Conservation (phyloP, 768 basidiomycete species). For the Crassisporium funariophilum region DNA sequence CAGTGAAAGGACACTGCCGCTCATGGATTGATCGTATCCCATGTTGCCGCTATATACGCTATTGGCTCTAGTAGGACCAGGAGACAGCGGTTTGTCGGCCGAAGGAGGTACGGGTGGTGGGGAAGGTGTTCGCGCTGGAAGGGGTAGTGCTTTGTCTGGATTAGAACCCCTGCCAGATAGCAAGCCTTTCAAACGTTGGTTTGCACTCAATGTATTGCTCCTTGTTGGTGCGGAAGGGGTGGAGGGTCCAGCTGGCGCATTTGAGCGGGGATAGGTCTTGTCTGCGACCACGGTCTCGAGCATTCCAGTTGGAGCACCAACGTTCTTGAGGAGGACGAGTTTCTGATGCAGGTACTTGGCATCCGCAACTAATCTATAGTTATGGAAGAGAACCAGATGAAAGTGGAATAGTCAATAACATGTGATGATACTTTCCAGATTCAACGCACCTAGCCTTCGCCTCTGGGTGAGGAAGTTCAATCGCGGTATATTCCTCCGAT, state of each 20-base stretch:
- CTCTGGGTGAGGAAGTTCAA: conserved; percentile 80
- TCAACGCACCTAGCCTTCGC: conserved; percentile 81
- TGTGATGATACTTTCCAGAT: too few species aligned
- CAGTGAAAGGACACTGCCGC: conserved; percentile 16
- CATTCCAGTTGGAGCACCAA: conserved; percentile 71
- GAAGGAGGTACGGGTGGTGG: conserved; percentile 25
- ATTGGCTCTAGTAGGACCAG: conserved; percentile 5
- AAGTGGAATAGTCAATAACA: too few species aligned
- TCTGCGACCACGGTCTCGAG: conserved; percentile 86
- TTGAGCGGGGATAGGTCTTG: conserved; percentile 56
- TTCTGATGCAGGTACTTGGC: conserved; percentile 77
- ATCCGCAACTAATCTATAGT: conserved; percentile 85
- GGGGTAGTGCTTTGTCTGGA: conserved; percentile 31
- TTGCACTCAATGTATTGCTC: conserved; percentile 44
- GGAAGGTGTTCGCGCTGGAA: conserved; percentile 21
- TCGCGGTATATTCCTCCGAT: conserved; percentile 80
- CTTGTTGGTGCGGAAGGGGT: conserved; percentile 33
- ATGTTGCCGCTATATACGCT: conserved; percentile 8
- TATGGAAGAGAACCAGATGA: too few species aligned
- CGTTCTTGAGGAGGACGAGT: conserved; percentile 73
- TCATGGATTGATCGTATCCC: conserved; percentile 14
- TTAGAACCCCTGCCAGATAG: conserved; percentile 40
- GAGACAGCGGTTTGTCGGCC: conserved; percentile 26
- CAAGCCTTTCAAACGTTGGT: conserved; percentile 49
- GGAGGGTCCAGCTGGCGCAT: conserved; percentile 16